Conservation (phyloP, 225 moss, liverwort and hornwort genomes). For the Pleurozium schreberi region DNA sequence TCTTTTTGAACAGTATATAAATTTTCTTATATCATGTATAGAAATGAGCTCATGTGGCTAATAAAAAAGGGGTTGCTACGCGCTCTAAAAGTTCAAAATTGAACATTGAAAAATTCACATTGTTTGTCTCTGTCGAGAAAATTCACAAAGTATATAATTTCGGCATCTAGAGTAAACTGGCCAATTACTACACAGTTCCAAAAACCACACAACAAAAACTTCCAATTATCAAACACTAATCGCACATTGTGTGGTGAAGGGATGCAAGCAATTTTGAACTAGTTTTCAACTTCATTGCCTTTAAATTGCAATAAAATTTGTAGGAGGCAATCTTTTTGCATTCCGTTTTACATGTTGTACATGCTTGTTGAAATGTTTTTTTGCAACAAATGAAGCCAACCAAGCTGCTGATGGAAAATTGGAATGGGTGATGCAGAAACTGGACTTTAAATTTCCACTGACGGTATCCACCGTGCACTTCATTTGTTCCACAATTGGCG, state of each 20-base stretch:
- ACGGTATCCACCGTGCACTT: conserved; percentile 76
- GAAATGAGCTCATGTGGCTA: neutral
- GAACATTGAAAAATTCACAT: neutral
- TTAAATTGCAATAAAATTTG: no score
- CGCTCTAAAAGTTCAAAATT: neutral
- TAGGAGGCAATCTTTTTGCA: no score
- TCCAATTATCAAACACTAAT: no score
- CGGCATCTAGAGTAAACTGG: no score
- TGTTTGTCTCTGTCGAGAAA: neutral
- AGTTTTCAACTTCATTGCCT: no score
- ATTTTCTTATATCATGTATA: neutral
- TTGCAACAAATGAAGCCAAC: no score
- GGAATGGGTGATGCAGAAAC: conserved; percentile 25
- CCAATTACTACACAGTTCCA: no score
- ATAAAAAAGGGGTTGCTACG: neutral
- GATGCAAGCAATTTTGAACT: no score
- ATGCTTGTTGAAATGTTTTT: neutral
- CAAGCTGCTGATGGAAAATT: neutral
- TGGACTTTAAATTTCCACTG: conserved; percentile 74
- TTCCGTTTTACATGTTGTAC: no score
- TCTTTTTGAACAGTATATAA: neutral
- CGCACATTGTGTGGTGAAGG: no score
- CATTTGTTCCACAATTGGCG: conserved; percentile 57
- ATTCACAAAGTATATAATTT: neutral
- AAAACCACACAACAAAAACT: no score